Conservation (phyloP, 371 early-diverging fungal genomes). For the Syncephalastrum monosporum region DNA sequence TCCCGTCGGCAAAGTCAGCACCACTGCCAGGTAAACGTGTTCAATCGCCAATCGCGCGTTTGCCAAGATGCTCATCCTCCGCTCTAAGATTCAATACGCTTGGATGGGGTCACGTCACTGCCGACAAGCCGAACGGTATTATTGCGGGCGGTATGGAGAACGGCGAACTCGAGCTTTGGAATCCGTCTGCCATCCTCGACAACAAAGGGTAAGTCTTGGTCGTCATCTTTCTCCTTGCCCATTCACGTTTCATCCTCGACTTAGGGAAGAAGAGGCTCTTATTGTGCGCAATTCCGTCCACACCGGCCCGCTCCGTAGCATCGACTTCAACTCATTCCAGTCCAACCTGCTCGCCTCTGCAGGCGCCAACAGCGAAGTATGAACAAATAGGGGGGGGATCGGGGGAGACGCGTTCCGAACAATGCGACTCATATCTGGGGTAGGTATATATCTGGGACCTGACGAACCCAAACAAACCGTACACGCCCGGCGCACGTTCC, state of each 20-base stretch:
- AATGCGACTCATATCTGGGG: slow-evolving; percentile 1
- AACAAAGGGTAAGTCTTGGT: slow-evolving; percentile 45
- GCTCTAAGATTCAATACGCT: slow-evolving; percentile 69
- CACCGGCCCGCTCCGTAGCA: slow-evolving; percentile 86
- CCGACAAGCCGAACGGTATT: slow-evolving; percentile 71
- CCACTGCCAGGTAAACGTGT: slow-evolving; percentile 60
- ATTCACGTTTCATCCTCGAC: slow-evolving; percentile 4
- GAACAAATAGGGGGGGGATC: background rate
- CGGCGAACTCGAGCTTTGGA: slow-evolving; percentile 89
- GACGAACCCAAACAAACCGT: slow-evolving; percentile 79
- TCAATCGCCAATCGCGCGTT: background rate
- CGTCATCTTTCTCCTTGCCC: slow-evolving; percentile 6
- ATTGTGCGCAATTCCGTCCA: slow-evolving; percentile 75
- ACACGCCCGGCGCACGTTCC: slow-evolving; percentile 85
- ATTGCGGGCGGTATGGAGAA: slow-evolving; percentile 96
- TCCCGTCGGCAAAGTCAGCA: slow-evolving; percentile 62
- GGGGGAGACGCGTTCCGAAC: background rate
- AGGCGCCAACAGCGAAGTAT: slow-evolving; percentile 85
- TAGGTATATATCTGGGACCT: slow-evolving; percentile 95
- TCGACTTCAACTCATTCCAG: slow-evolving; percentile 91
- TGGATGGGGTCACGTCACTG: slow-evolving; percentile 73
- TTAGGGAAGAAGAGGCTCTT: slow-evolving; percentile 46
- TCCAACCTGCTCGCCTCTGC: slow-evolving; percentile 87
- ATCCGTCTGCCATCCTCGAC: slow-evolving; percentile 74
- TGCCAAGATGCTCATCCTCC: background rate